Percentiles rank a stretch among this genome's conserved stretches.
Evolutionary conservation across 305 asterid genomes (phyloP).

Genomic region (Fraxinus latifolia): DNA sequence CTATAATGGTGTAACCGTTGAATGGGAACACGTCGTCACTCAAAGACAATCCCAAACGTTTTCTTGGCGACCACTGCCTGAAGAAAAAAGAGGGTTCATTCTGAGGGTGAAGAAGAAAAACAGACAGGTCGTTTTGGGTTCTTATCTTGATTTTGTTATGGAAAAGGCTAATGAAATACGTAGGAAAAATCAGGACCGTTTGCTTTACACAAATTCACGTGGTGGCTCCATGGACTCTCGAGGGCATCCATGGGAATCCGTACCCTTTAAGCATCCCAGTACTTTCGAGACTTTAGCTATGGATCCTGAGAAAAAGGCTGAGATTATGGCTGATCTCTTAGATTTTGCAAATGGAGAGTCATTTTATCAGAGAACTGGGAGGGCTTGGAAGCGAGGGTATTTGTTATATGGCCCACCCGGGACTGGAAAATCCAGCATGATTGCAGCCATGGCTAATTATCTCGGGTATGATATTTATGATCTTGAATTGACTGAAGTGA

Average conservation of each 20-base stretch:
- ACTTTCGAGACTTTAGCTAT: slow-evolving; percentile 81
- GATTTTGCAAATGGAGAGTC: slow-evolving; percentile 76
- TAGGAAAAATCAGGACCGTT: slow-evolving; percentile 63
- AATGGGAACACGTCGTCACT: slow-evolving; percentile 79
- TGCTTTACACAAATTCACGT: slow-evolving; percentile 74
- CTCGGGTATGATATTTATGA: slow-evolving; percentile 85
- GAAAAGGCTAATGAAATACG: slow-evolving; percentile 58
- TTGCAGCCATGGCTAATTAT: slow-evolving; percentile 90
- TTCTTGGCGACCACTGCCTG: slow-evolving; percentile 82
- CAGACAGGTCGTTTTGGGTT: slow-evolving; percentile 49
- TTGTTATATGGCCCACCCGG: slow-evolving; percentile 85
- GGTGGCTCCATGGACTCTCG: slow-evolving; percentile 83
- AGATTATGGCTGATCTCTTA: slow-evolving; percentile 64
- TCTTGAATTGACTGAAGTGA: slow-evolving; percentile 74
- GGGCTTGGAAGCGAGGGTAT: slow-evolving; percentile 94
- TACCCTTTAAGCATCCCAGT: slow-evolving; percentile 91
- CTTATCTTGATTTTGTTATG: slow-evolving; percentile 65
- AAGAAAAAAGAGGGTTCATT: slow-evolving; percentile 75
- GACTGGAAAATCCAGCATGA: slow-evolving; percentile 93
- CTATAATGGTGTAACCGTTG: slow-evolving; percentile 49
- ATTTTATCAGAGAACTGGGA: slow-evolving; percentile 77
- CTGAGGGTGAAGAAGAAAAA: slow-evolving; percentile 58
- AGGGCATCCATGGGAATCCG: slow-evolving; percentile 90
- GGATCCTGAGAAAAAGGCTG: slow-evolving; percentile 63
- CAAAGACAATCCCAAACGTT: slow-evolving; percentile 70